Evolutionary conservation across 2,329 filamentous ascomycete species (phyloP).

Genomic region (Colletotrichum sojae): DNA sequence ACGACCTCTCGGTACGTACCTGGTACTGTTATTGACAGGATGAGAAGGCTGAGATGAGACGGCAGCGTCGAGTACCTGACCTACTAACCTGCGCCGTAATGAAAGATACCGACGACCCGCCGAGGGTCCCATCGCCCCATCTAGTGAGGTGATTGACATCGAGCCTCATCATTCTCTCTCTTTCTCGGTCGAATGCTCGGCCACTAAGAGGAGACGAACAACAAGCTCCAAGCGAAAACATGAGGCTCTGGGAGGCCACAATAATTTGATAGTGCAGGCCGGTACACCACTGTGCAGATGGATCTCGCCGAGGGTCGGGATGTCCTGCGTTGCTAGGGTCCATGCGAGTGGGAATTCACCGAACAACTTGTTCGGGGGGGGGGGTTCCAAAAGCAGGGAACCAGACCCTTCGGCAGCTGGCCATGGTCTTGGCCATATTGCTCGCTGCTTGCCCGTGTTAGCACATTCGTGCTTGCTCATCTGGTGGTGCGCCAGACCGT

Average conservation of each 20-base stretch:
- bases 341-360: conserved; percentile 16
- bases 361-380: conserved; percentile 12
- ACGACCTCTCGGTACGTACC: background rate
- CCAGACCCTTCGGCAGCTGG: conserved; percentile 25
- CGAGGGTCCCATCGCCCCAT: too few species aligned
- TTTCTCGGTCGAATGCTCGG: conserved; percentile 39
- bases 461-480: too few species aligned
- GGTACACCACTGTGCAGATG: background rate
- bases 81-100: too few species aligned
- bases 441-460: too few species aligned
- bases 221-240: background rate
- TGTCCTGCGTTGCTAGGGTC: conserved; percentile 13
- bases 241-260: background rate
- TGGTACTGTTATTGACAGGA: too few species aligned
- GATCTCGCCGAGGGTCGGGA: conserved; percentile 29
- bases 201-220: conserved; percentile 35
- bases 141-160: conserved; percentile 1
- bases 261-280: background rate
- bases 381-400: conserved; percentile 16
- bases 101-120: too few species aligned
- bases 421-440: too few species aligned
- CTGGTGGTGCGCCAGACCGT: too few species aligned
- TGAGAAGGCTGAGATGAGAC: background rate
- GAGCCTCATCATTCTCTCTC: conserved; percentile 11
- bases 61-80: too few species aligned